Evolutionary conservation across 768 basidiomycete genomes (phyloP), one percentile per base, ranked within the genome.

Genomic region (Pleurotus giganteus): DNA sequence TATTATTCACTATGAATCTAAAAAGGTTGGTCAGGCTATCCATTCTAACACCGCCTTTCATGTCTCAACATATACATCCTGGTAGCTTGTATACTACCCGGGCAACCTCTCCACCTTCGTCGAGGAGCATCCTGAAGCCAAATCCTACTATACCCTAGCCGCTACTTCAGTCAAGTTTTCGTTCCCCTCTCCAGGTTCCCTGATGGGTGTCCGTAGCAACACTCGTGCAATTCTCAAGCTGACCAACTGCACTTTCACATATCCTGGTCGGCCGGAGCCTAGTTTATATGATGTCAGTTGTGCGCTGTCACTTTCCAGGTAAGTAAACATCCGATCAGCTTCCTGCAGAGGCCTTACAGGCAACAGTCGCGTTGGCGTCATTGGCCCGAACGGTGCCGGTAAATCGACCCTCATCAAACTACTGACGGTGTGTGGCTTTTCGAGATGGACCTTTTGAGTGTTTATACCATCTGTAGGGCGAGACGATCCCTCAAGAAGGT

Each of bases 321-420:
- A 63, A 54, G 57, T 58, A 41, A 13, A 1, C 28, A 55, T 53
- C 57, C 47, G 46, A 54, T 49, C 37, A 43, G 56, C 36, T 32
- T 50, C 56, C 59, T 45, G n/a, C n/a, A n/a, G n/a, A 59, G 63
- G 56, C 3, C 21, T 29, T 6, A 15, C 27, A 61, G 60, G 54
- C 53, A 62, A 60, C 58, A 94, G 92, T 69, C 92, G 94, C 60
- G 92, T 96, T 51, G 94, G 94, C 57, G 87, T 96, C 57, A 73
- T 94, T 57, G 93, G 94, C 6, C 92, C 94, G 24, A 96, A 96
- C 72, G 93, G 94, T 65, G 94, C 95, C 54, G 95, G 95, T 56
- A 98, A 97, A 73, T 95, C 92, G 49, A 98, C 95, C 19, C 76
- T 98, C 59, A 90, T 98, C 76, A 98, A 98, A 73, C 79, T 98